Evolutionary conservation across 2,329 filamentous ascomycete genomes (phyloP).

Genomic region (Diaporthe sp.): DNA sequence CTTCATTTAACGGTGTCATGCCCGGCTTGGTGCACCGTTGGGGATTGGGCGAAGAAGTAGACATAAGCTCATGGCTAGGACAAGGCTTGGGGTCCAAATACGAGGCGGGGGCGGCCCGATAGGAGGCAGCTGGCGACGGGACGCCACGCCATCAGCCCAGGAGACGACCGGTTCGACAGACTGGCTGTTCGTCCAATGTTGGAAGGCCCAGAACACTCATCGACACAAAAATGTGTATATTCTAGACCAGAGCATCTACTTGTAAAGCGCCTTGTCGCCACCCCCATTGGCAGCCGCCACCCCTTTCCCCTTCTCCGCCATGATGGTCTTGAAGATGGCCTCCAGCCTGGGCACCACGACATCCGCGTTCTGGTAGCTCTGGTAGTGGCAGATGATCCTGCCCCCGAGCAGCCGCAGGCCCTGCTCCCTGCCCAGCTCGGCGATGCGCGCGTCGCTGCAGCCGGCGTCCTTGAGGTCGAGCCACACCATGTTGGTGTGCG

Average conservation of each 20-base stretch:
- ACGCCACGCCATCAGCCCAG: constrained; percentile 15
- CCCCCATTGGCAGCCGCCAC: constrained; percentile 5
- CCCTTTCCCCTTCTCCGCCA: constrained; percentile 46
- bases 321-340: constrained; percentile 63
- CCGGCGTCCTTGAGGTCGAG: constrained; percentile 77
- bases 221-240: not conserved
- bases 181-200: not conserved
- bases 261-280: constrained; percentile 24
- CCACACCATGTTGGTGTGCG: constrained; percentile 96
- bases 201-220: not conserved
- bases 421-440: constrained; percentile 55
- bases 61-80: constrained; percentile 17
- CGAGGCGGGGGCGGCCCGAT: constrained; percentile 5
- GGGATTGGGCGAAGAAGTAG: constrained; percentile 1
- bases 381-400: constrained; percentile 64
- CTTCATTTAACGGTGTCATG: not conserved
- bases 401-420: constrained; percentile 58
- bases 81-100: not conserved
- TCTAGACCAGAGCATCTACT: not conserved
- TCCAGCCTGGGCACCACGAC: constrained; percentile 71
- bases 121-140: not conserved
- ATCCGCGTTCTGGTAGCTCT: constrained; percentile 73
- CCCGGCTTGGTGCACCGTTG: not conserved
- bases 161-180: not conserved
- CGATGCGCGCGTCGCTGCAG: constrained; percentile 54